Percentiles rank a stretch among this genome's conserved stretches.
phyloP scores from a whole-genome alignment of 2,329 filamentous ascomycete genomes.

The Botrytis byssoidea region DNA sequence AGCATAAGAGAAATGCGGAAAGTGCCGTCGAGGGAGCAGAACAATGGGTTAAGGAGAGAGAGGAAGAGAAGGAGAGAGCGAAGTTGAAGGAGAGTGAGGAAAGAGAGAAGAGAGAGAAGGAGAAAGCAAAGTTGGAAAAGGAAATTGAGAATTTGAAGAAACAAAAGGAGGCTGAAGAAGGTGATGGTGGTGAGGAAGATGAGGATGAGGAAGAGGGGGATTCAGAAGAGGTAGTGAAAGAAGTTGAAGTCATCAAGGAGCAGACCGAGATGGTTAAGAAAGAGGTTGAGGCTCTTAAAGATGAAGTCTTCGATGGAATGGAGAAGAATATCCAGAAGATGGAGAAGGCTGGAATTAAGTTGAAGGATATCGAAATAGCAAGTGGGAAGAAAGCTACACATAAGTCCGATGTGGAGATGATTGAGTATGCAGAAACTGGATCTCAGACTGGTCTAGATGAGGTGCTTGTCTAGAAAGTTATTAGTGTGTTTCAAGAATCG shows the following conservation, averaged over 20 bases:
- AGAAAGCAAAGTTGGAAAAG: slow-evolving; percentile 26
- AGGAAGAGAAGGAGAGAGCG: slow-evolving; percentile 47
- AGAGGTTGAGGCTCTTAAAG: slow-evolving; percentile 1
- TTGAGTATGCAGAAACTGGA: slow-evolving; percentile 7
- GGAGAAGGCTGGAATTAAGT: not conserved
- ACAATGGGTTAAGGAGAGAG: slow-evolving; percentile 52
- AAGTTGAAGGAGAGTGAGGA: slow-evolving; percentile 34
- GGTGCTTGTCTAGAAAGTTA: not conserved
- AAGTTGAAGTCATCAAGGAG: not conserved
- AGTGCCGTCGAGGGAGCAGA: slow-evolving; percentile 53
- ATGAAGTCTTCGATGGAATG: not conserved
- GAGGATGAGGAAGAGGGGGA: not conserved
- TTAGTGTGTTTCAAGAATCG: not conserved
- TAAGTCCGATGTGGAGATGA: not conserved
- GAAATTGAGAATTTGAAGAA: slow-evolving; percentile 25
- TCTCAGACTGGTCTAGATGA: not conserved
- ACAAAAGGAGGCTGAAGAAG: slow-evolving; percentile 17
- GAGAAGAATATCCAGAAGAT: not conserved
- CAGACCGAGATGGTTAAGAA: not conserved
- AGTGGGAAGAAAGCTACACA: slow-evolving; percentile 3
- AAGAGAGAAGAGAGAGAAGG: slow-evolving; percentile 30
- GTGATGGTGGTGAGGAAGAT: not conserved
- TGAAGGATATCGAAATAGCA: slow-evolving; percentile 8
- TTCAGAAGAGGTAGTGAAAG: not conserved
- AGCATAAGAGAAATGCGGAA: slow-evolving; percentile 57